These are phyloP conservation scores for Cladophialophora immunda DNA, from an alignment of 2,329 filamentous ascomycete species.

Conservation along the genomic window DNA sequence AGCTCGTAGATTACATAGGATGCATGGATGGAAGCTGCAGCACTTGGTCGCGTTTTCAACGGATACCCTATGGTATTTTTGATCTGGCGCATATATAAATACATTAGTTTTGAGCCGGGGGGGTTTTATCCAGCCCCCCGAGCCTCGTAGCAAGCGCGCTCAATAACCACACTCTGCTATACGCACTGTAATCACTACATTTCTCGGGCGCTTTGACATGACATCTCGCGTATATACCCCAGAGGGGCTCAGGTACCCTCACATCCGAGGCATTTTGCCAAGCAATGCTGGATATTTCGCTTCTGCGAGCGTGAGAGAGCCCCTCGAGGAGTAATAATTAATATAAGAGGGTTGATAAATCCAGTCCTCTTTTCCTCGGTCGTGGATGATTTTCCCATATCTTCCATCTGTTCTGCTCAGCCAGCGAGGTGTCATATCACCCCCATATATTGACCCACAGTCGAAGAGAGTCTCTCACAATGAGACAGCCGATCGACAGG, in stretches of 20 bases:
- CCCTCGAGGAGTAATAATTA: too few relatives aligned
- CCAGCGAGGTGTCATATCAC: too few relatives aligned
- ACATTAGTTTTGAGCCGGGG: neutral
- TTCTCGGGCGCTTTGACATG: too few relatives aligned
- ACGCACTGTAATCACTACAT: neutral
- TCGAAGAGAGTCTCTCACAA: constrained; percentile 46
- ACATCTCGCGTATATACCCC: neutral
- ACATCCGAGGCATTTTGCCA: neutral
- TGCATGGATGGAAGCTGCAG: neutral
- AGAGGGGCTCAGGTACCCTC: neutral
- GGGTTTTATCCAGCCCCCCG: too few relatives aligned
- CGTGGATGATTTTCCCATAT: too few relatives aligned
- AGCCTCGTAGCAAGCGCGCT: neutral
- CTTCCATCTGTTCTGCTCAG: too few relatives aligned
- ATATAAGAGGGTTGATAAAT: too few relatives aligned
- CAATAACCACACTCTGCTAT: neutral
- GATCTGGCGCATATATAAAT: neutral
- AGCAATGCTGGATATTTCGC: neutral
- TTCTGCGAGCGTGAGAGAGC: neutral
- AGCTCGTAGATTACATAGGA: too few relatives aligned
- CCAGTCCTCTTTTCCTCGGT: too few relatives aligned
- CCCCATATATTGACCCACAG: neutral
- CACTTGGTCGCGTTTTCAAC: neutral
- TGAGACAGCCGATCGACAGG: constrained; percentile 91
- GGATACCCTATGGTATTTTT: neutral